Evolutionary conservation across 139 green algal species (phyloP).

Genomic region (Auxenochlorella pyrenoidosa): DNA sequence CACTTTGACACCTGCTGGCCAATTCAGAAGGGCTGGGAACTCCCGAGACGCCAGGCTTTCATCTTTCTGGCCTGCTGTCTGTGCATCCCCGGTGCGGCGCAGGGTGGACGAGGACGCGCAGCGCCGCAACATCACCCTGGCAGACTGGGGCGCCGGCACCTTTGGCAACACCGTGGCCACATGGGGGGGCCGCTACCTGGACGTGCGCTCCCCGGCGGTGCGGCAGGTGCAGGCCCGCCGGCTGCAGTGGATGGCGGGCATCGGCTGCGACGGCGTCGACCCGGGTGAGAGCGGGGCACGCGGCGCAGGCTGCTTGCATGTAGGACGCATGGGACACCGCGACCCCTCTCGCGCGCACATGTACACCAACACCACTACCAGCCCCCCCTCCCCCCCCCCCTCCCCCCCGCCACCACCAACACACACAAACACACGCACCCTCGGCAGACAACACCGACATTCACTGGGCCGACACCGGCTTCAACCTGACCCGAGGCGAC

Average conservation of each 20-base stretch:
- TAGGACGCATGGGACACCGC: too few relatives aligned
- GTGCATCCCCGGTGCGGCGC: background rate
- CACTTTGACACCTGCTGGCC: too few relatives aligned
- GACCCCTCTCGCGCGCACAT: too few relatives aligned
- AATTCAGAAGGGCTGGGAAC: too few relatives aligned
- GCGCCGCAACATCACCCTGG: background rate
- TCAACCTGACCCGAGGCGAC: background rate
- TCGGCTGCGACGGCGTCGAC: background rate
- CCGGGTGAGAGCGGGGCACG: background rate
- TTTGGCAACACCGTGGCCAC: background rate
- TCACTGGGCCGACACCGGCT: background rate
- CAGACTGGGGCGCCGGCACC: background rate
- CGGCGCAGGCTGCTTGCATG: too few relatives aligned
- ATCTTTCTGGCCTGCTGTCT: too few relatives aligned
- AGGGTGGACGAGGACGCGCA: background rate
- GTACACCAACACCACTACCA: too few relatives aligned
- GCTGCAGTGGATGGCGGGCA: background rate
- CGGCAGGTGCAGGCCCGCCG: background rate
- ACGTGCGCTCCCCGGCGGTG: background rate
- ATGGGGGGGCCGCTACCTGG: background rate
- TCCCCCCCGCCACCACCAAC: too few relatives aligned
- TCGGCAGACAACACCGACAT: constrained; percentile 5
- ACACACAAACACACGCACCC: too few relatives aligned
- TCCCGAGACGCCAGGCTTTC: too few relatives aligned
- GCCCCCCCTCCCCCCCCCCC: too few relatives aligned